A percentile compares a stretch with the other conserved stretches of the same genome.
Conservation (phyloP, 805 yeast species). For the Ogataea allantospora region DNA sequence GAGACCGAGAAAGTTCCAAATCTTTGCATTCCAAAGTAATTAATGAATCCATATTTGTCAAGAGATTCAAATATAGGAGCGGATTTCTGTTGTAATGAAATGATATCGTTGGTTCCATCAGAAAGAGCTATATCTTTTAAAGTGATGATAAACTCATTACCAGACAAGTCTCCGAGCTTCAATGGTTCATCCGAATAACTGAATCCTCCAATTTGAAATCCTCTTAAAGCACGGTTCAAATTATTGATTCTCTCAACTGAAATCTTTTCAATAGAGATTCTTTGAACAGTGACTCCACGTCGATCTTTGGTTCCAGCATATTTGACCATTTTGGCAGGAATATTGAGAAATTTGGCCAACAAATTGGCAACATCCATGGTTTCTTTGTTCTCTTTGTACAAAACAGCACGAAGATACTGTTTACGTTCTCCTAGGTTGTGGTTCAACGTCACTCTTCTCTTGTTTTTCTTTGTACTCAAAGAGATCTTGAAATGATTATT, state of each 20-base stretch:
- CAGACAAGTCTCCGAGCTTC: slow-evolving; percentile 77
- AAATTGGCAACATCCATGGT: slow-evolving; percentile 92
- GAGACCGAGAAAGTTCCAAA: slow-evolving; percentile 95
- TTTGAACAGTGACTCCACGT: slow-evolving; percentile 92
- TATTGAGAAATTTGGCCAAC: slow-evolving; percentile 67
- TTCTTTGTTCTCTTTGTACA: slow-evolving; percentile 93
- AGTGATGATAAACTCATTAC: slow-evolving; percentile 86
- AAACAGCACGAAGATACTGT: slow-evolving; percentile 67
- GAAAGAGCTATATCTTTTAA: slow-evolving; percentile 64
- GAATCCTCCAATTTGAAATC: slow-evolving; percentile 79
- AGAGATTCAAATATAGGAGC: slow-evolving; percentile 55
- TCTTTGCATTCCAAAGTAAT: slow-evolving; percentile 97
- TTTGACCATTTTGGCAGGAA: slow-evolving; percentile 68
- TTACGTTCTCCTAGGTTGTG: slow-evolving; percentile 75
- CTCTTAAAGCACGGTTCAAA: slow-evolving; percentile 71
- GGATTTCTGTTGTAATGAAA: slow-evolving; percentile 45
- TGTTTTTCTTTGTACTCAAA: slow-evolving; percentile 38
- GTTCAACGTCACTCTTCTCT: slow-evolving; percentile 45
- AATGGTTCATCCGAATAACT: slow-evolving; percentile 60
- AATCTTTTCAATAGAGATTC: slow-evolving; percentile 64
- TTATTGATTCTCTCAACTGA: slow-evolving; percentile 72
- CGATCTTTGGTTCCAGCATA: slow-evolving; percentile 97
- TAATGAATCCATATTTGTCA: slow-evolving; percentile 73
- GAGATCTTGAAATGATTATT: slow-evolving; percentile 65
- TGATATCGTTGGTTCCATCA: slow-evolving; percentile 23